Evolutionary conservation across 2,329 filamentous ascomycete species (phyloP), one percentile per base, ranked within the genome.

Genomic region (Fusarium ambrosium): DNA sequence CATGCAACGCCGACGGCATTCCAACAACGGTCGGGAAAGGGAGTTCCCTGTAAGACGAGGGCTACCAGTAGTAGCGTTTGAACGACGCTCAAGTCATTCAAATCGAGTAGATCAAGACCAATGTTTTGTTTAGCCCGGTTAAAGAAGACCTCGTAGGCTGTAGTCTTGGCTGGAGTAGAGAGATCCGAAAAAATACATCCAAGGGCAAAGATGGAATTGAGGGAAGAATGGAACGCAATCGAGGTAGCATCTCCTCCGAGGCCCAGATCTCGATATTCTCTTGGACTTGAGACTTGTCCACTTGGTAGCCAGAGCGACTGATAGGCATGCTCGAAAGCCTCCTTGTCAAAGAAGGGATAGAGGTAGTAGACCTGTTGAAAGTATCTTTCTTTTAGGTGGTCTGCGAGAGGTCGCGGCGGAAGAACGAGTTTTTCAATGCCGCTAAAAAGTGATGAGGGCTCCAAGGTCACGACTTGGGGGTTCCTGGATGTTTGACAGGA

Each of bases 321-420:
- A 56, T 86, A 86, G 1, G 82, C 83, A 20, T 72, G 69, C 62
- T 84, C 77, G 58, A 87, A 87, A n/a, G 80, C 81, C 0, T 80
- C 79, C 5, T 82, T 79, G 73, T 87, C 82, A 62, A 87, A 83
- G 65, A 86, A 84, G 0, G 86, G 86, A 62, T 86, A 86, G 11
- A 87, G 77, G 71, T 82, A 85, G 68, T 83, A 83, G 1, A 87
- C 78, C 10, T 80, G 73, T 16, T 83, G 75, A 70, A 81, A 86
- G 62, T 83, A 87, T 18, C 80, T 79, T 6, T 80, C 70, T n/a
- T 53, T 53, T 4, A 53, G 48, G 2, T 53, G 48, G 6, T 53
- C 48, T 18, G 48, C 48, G 11, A 53, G 27, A 53, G 48, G 18
- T n/a, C 48, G 22, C 6, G 48, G 48, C 6, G 48, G 48, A n/a